Percentiles rank a stretch among this genome's conserved stretches.
These are phyloP conservation scores for Aspergillus brunneoviolaceus DNA, from an alignment of 2,329 filamentous ascomycete genomes.

Conservation along the genomic window DNA sequence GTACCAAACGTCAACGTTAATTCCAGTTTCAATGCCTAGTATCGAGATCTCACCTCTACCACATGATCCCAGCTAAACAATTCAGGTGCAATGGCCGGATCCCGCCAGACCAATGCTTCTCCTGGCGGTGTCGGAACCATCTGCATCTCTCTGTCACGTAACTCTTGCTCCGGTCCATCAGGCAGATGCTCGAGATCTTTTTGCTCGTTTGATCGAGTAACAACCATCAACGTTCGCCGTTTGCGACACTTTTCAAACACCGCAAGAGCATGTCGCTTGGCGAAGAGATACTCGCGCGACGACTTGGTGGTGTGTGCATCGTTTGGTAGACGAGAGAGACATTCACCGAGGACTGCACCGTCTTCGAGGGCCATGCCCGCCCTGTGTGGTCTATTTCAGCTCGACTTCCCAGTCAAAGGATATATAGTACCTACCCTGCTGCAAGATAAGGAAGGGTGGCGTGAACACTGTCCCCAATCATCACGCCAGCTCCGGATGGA, in stretches of 20 bases:
- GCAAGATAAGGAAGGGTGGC: conserved; percentile 67
- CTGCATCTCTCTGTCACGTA: conserved; percentile 18
- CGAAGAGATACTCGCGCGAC: not conserved
- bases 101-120: not conserved
- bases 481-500: conserved; percentile 50
- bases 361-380: conserved; percentile 70
- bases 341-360: conserved; percentile 52
- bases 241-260: conserved; percentile 20
- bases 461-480: conserved; percentile 66
- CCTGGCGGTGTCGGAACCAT: not conserved
- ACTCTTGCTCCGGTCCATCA: conserved; percentile 19
- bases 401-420: not conserved
- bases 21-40: not conserved
- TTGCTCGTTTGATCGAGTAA: conserved; percentile 19
- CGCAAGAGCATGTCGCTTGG: conserved; percentile 15
- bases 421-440: conserved; percentile 48
- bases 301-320: conserved; percentile 41
- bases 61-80: not conserved
- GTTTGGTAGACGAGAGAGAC: conserved; percentile 39
- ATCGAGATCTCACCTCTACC: not conserved
- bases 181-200: conserved; percentile 24
- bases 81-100: not conserved
- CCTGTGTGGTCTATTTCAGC: not conserved
- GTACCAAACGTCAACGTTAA: not conserved
- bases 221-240: conserved; percentile 16